Percentiles rank a stretch among this genome's conserved stretches.
Evolutionary conservation across 805 yeast genomes (phyloP).

Genomic region (Candida parachauliodes): DNA sequence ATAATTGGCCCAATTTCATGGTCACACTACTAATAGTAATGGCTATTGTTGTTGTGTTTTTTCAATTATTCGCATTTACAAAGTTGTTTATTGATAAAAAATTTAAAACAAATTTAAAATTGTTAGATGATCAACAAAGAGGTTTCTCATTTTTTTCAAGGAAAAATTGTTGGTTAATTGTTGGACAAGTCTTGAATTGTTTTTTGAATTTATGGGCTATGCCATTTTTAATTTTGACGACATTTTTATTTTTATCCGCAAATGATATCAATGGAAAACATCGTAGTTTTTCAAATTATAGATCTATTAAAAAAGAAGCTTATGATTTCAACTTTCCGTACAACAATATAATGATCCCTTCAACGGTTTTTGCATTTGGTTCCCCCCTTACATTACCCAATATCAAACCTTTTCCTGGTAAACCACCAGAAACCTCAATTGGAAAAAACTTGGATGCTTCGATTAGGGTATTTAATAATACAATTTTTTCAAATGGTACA

Average conservation of each 20-base stretch:
- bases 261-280: constrained; percentile 12
- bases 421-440: not conserved
- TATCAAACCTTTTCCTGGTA: not conserved
- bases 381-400: not conserved
- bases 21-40: constrained; percentile 28
- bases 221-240: constrained; percentile 43
- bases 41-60: constrained; percentile 18
- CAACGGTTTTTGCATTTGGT: constrained; percentile 5
- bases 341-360: constrained; percentile 11
- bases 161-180: constrained; percentile 19
- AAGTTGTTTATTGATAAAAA: constrained; percentile 12
- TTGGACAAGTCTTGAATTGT: constrained; percentile 32
- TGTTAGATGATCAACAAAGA: constrained; percentile 7
- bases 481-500: not conserved
- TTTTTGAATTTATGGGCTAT: constrained; percentile 35
- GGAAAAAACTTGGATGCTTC: not conserved
- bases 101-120: constrained; percentile 6
- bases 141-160: constrained; percentile 7
- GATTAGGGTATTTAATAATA: too few species aligned
- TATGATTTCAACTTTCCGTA: constrained; percentile 24
- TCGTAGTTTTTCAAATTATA: constrained; percentile 13
- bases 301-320: constrained; percentile 17
- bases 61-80: constrained; percentile 19
- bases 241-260: constrained; percentile 27
- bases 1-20: constrained; percentile 45